Percentiles rank a stretch among this genome's conserved stretches.
Evolutionary conservation across 257 asterid genomes (phyloP).

Genomic region (Perilla frutescens): DNA sequence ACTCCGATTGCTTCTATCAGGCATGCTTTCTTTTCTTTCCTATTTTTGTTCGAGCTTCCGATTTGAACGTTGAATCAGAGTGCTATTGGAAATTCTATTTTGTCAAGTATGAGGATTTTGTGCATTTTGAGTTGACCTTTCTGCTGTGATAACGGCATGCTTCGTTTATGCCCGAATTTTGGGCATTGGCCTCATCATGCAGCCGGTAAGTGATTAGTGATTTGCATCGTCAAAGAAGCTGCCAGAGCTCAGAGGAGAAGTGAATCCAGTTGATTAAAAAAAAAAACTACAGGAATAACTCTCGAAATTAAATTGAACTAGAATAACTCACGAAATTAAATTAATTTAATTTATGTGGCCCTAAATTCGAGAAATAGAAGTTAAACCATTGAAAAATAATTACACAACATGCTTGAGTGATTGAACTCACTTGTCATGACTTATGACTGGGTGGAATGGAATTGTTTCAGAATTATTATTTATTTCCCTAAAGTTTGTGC

Average conservation of each 20-base stretch:
- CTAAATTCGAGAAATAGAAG: background rate
- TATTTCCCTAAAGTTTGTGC: background rate
- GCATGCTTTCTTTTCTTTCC: slow-evolving; percentile 36
- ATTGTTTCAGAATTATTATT: background rate
- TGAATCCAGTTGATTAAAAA: background rate
- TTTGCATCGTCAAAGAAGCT: slow-evolving; percentile 5
- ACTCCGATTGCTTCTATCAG: slow-evolving; percentile 83
- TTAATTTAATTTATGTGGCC: no score
- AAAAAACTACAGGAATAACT: background rate
- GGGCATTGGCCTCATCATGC: slow-evolving; percentile 31
- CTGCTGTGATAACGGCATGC: slow-evolving; percentile 7
- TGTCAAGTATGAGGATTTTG: slow-evolving; percentile 23
- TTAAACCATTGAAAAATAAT: background rate
- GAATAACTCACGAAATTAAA: background rate
- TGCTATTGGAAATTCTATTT: background rate
- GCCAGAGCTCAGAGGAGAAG: slow-evolving; percentile 1
- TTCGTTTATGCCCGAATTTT: slow-evolving; percentile 3
- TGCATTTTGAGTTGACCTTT: slow-evolving; percentile 6
- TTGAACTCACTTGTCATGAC: slow-evolving; percentile 15
- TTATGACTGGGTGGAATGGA: slow-evolving; percentile 24
- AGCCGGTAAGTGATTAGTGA: slow-evolving; percentile 23
- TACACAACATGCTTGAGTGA: slow-evolving; percentile 15
- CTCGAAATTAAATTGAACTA: background rate
- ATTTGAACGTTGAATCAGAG: slow-evolving; percentile 1
- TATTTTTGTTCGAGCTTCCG: background rate